Base-by-base conservation (phyloP, 495 filamentous ascomycete genomes). In the Clavariopsis aquatica region DNA sequence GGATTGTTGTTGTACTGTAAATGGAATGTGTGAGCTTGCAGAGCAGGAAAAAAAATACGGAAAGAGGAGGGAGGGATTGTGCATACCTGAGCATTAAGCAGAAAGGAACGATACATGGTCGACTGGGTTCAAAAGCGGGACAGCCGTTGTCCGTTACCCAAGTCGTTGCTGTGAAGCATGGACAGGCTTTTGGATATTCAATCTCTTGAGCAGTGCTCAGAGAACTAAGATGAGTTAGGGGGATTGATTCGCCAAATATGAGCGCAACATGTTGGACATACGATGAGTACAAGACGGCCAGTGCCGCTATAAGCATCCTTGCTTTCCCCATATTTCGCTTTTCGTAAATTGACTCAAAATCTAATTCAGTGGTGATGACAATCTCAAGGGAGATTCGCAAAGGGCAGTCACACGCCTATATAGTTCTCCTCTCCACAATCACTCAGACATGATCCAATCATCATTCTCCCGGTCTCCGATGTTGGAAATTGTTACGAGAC, bases 1-100 rank as follows among this genome's bases (percentile, higher is more conserved):
- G 54, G 52, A 64, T 49, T 0, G 61, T 57, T 2, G 43, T 53
- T 54, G 59, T 62, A 31, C 59, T 56, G 52, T 17, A 28, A 38
- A 9, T 43, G 2, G 38, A 43, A n/a, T 43, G 9, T 2, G 13
- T 43, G 8, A 17, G 38, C 13, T 43, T 3, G n/a, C 12, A 34
- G 12, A 6, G 31, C 31, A 6, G 31, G 31, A 34, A 12, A 34
- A 12, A 34, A 34, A 12, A 34, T 34, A 12, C 6, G 31, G 38
- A 43, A 43, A 2, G 38, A 17, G 12, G 15, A 43, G 38, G 38
- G 31, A n/a, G 13, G 31, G 6, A 13, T 36, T 36, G 13, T 36
- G 31, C 15, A 17, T 43, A 43, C 38, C 5, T 43, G 38, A 43
- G 38, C 38, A 7, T 6, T 17, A 43, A 3, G 38, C 38, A 43